Conservation (phyloP, 441 rosid species). For the Pelargonium australe region DNA sequence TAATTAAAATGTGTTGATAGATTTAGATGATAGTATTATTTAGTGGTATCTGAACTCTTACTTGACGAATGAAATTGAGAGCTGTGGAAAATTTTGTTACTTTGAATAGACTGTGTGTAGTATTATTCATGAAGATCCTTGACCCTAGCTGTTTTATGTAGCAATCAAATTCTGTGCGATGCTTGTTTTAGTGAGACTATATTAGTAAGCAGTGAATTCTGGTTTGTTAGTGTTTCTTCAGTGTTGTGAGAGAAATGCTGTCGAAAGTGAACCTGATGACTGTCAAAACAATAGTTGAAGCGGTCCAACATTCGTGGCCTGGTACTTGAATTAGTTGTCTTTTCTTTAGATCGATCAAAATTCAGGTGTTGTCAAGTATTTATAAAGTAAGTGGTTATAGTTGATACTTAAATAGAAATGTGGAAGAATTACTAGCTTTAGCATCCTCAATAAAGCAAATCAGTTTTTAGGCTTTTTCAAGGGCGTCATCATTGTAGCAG, state of each 20-base stretch:
- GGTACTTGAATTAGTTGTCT: too few relatives aligned
- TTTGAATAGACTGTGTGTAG: background rate
- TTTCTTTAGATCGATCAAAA: background rate
- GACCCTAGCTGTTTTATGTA: background rate
- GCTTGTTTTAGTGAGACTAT: background rate
- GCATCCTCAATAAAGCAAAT: conserved; percentile 1
- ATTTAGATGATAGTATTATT: background rate
- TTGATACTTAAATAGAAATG: background rate
- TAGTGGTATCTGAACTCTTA: background rate
- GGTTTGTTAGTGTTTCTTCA: background rate
- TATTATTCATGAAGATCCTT: background rate
- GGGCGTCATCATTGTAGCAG: background rate
- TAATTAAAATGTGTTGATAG: background rate
- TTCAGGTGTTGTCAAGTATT: background rate
- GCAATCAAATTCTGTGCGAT: background rate
- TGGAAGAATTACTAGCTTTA: background rate
- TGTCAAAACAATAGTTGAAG: too few relatives aligned
- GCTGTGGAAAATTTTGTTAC: background rate
- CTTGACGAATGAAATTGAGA: background rate
- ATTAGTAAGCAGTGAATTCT: background rate
- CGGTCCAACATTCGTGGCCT: too few relatives aligned
- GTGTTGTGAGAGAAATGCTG: background rate
- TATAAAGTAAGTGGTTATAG: background rate
- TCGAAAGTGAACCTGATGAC: background rate
- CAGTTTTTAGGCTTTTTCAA: background rate